Percentiles rank a stretch among this genome's conserved stretches.
These are phyloP conservation scores for Pontederia paniculata DNA, from an alignment of 176 grass and related monocot species.

Conservation along the genomic window DNA sequence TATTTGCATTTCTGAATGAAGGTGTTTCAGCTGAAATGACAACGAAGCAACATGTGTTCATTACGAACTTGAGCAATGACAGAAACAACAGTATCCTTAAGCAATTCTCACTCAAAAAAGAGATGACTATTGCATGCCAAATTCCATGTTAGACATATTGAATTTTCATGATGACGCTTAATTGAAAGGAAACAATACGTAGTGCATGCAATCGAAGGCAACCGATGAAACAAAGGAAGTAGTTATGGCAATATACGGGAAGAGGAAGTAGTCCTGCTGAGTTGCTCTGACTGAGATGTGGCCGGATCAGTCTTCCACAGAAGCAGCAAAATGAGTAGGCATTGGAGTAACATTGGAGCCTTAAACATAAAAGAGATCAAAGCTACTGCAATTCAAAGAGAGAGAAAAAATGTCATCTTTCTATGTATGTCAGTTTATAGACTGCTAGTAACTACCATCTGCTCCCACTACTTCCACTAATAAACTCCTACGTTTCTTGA, in stretches of 20 bases:
- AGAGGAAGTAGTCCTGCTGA: constrained; percentile 2
- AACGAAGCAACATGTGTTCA: too few species aligned
- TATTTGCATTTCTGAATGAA: neutral
- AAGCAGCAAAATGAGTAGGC: constrained; percentile 19
- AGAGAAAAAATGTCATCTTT: too few species aligned
- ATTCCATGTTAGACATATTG: neutral
- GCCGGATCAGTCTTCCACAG: neutral
- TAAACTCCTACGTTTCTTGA: too few species aligned
- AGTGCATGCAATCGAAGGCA: neutral
- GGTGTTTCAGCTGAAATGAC: constrained; percentile 21
- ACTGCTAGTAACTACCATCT: too few species aligned
- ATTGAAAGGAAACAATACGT: too few species aligned
- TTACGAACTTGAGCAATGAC: too few species aligned
- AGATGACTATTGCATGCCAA: neutral
- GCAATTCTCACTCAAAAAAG: too few species aligned
- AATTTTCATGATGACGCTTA: neutral
- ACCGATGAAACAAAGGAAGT: neutral
- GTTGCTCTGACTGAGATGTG: neutral
- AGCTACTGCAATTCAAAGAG: too few species aligned
- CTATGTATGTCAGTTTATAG: too few species aligned
- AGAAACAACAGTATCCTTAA: too few species aligned
- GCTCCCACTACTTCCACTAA: too few species aligned
- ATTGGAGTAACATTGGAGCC: neutral
- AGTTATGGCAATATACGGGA: neutral
- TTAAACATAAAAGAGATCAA: too few species aligned